Conservation (phyloP, 2,329 filamentous ascomycete genomes). For the Teratosphaeria zuluensis region DNA sequence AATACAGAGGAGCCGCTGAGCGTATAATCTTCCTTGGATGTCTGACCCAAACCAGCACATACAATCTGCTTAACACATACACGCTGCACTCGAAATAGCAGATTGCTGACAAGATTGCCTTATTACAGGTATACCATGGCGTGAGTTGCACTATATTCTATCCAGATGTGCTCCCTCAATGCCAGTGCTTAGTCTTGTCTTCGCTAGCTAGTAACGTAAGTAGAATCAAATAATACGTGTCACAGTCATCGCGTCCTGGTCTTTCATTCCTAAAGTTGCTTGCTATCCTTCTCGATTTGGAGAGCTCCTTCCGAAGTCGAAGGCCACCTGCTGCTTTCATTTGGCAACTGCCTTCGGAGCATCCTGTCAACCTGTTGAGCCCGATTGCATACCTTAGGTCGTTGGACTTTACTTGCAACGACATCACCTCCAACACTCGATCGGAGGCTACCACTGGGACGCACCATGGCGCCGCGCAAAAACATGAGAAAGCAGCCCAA, state of each 20-base stretch:
- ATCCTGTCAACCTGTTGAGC: background rate
- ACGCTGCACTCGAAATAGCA: background rate
- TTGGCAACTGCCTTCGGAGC: background rate
- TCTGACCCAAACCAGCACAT: slow-evolving; percentile 17
- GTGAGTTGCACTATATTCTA: too few species aligned
- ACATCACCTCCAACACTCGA: background rate
- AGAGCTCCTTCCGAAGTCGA: background rate
- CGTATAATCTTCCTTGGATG: slow-evolving; percentile 33
- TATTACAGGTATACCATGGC: background rate
- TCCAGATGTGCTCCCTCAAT: too few species aligned
- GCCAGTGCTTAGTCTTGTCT: background rate
- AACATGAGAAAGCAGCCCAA: background rate
- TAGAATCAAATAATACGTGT: background rate
- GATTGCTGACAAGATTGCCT: background rate
- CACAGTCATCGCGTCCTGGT: background rate
- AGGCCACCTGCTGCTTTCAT: background rate
- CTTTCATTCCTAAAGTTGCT: background rate
- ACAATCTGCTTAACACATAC: background rate
- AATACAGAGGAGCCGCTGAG: slow-evolving; percentile 27
- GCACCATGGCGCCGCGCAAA: background rate
- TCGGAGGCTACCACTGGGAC: background rate
- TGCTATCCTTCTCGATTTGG: background rate
- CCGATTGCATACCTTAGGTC: too few species aligned
- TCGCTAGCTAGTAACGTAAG: background rate
- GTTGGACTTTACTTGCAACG: background rate